These are phyloP conservation scores for Linnemannia exigua DNA, from an alignment of 192 early-diverging fungal genomes.

Conservation along the genomic window DNA sequence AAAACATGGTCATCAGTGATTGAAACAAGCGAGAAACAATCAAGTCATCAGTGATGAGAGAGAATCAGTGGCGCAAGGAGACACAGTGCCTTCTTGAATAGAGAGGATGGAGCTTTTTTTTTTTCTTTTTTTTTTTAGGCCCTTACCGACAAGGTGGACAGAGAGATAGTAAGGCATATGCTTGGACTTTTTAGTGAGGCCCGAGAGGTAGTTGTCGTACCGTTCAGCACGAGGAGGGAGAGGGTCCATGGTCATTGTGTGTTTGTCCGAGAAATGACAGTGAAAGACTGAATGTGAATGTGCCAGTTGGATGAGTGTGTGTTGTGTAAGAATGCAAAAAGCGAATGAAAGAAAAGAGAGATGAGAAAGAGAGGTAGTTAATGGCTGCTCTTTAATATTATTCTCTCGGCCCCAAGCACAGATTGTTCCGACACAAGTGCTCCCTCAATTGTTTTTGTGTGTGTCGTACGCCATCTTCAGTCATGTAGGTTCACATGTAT, in stretches of 20 bases:
- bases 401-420: not conserved
- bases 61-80: not conserved
- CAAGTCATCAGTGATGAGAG: too few relatives aligned
- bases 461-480: too few relatives aligned
- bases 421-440: not conserved
- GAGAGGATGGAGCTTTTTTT: not conserved
- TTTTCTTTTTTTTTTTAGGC: too few relatives aligned
- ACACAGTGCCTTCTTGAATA: not conserved
- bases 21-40: too few relatives aligned
- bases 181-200: not conserved
- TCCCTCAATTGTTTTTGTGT: not conserved
- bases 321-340: not conserved
- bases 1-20: too few relatives aligned
- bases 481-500: not conserved
- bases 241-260: not conserved
- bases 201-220: not conserved
- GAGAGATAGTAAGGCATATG: not conserved
- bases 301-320: too few relatives aligned
- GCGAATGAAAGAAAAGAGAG: not conserved
- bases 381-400: not conserved
- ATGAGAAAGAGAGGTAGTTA: not conserved
- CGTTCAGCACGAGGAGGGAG: conserved; percentile 9
- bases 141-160: not conserved
- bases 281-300: not conserved
- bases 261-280: not conserved